A percentile compares a stretch with the other conserved stretches of the same genome.
Conservation (phyloP, 2,329 filamentous ascomycete species). For the Colletotrichum sp. region DNA sequence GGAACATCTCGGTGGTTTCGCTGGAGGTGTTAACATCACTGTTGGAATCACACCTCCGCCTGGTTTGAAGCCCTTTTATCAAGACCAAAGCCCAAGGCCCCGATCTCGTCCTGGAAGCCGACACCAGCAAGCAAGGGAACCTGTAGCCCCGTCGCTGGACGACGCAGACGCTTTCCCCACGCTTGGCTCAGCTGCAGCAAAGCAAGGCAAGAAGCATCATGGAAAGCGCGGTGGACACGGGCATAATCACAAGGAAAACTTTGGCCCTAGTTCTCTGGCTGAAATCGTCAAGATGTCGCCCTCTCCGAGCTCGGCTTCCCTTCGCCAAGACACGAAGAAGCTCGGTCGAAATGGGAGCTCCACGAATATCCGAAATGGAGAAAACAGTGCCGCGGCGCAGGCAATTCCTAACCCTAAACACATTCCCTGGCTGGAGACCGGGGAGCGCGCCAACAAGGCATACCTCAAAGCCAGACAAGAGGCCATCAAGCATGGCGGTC, state of each 20-base stretch:
- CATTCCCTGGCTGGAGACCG: slow-evolving; percentile 96
- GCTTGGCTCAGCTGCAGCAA: slow-evolving; percentile 76
- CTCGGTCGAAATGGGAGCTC: slow-evolving; percentile 68
- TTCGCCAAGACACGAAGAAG: slow-evolving; percentile 65
- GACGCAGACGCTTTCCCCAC: slow-evolving; percentile 96
- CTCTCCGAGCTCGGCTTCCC: slow-evolving; percentile 71
- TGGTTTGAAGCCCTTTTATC: slow-evolving; percentile 69
- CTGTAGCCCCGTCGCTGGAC: slow-evolving; percentile 79
- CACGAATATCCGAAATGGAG: slow-evolving; percentile 67
- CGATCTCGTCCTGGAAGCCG: slow-evolving; percentile 87
- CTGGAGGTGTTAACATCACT: slow-evolving; percentile 58
- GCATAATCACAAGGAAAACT: slow-evolving; percentile 71
- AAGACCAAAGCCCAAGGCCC: slow-evolving; percentile 68
- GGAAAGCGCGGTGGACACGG: slow-evolving; percentile 88
- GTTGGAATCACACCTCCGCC: slow-evolving; percentile 69
- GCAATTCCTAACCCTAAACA: slow-evolving; percentile 88
- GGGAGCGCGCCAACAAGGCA: slow-evolving; percentile 86
- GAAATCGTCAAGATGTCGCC: slow-evolving; percentile 97
- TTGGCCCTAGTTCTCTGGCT: slow-evolving; percentile 78
- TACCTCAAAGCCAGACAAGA: slow-evolving; percentile 95
- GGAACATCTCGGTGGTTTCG: slow-evolving; percentile 62
- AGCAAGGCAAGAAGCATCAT: slow-evolving; percentile 88
- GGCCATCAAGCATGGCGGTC: slow-evolving; percentile 94
- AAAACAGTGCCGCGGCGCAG: slow-evolving; percentile 82
- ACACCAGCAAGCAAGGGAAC: slow-evolving; percentile 68